Evolutionary conservation across 2,329 filamentous ascomycete species (phyloP), one percentile per base, ranked within the genome.

Genomic region (Chrysosporium queenslandicum): DNA sequence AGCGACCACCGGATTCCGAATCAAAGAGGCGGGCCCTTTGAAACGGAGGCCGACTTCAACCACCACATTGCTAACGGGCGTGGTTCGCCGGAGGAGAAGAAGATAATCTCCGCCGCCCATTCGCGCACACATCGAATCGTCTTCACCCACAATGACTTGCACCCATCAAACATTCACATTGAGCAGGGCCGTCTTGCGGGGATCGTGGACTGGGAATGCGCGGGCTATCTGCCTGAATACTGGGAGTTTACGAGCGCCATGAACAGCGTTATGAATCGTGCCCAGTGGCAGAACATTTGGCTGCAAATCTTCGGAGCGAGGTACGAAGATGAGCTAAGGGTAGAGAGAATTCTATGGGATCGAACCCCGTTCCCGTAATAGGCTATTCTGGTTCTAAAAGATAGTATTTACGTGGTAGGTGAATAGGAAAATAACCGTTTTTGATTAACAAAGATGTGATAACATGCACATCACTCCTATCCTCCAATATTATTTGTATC

Each of bases 211-310:
- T 56, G 52, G 48, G 52, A 56, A 45, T 39, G 32, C 41, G 48
- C 53, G 29, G 53, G 53, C 8, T 56, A 34, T n/a, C 43, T 45
- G 32, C 55, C 55, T 8, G 55, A 56, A 41, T 56, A 56, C 23
- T 56, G 55, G 55, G 53, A 56, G 32, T 56, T 32, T 27, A 56
- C 48, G 37, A 53, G 27, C n/a, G 39, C 46, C 1, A 54, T 56
- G 20, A 47, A 20, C 39, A 41, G 51, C 7, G 14, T 18, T 23
- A 11, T 30, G 41, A 21, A 34, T 16, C 8, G 20, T n/a, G 18
- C 30, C n/a, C 18, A n/a, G 18, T 40, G 16, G 42, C 7, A 53
- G 16, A 43, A 29, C 2, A 18, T 46, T 12, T 45, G 16, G 25
- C 46, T 12, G 4, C 29, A 16, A 14, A 37, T 41, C 16, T 55